Evolutionary conservation across 345 rosid species (phyloP).

Genomic region (Excoecaria agallocha): DNA sequence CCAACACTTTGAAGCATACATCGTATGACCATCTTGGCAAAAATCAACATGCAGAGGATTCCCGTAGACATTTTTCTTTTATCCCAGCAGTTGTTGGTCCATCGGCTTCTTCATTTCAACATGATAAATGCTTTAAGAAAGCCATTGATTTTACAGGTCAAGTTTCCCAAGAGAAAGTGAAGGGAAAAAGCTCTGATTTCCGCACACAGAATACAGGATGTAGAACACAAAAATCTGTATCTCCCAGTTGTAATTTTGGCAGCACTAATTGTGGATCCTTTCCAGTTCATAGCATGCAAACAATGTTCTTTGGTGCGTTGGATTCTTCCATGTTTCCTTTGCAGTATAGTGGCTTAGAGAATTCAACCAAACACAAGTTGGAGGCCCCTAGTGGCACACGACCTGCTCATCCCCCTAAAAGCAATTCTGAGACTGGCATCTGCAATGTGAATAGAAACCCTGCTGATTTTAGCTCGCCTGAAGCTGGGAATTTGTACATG

Average conservation of each 20-base stretch:
- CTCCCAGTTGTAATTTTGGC: conserved; percentile 37
- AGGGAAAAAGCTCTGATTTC: conserved; percentile 37
- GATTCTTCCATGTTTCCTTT: conserved; percentile 45
- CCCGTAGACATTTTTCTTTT: conserved; percentile 32
- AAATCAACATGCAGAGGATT: conserved; percentile 36
- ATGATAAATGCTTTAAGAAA: conserved; percentile 39
- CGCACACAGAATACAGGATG: conserved; percentile 33
- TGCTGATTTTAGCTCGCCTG: conserved; percentile 80
- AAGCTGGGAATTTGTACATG: conserved; percentile 63
- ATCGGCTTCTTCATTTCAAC: conserved; percentile 52
- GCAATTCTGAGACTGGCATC: conserved; percentile 32
- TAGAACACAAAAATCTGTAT: conserved; percentile 29
- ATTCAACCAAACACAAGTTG: conserved; percentile 36
- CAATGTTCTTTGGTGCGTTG: conserved; percentile 39
- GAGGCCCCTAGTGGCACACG: conserved; percentile 27
- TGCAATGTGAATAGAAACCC: conserved; percentile 82
- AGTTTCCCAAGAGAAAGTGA: conserved; percentile 48
- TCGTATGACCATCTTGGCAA: conserved; percentile 39
- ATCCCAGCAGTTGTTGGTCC: conserved; percentile 39
- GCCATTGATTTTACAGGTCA: conserved; percentile 33
- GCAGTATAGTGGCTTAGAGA: conserved; percentile 33
- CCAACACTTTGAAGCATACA: conserved; percentile 32
- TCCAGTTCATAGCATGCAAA: conserved; percentile 44
- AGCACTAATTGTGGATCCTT: conserved; percentile 36
- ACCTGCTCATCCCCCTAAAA: conserved; percentile 32